These are phyloP conservation scores for Gymnopus androsaceus DNA, from an alignment of 1,284 basidiomycete genomes.

Conservation along the genomic window DNA sequence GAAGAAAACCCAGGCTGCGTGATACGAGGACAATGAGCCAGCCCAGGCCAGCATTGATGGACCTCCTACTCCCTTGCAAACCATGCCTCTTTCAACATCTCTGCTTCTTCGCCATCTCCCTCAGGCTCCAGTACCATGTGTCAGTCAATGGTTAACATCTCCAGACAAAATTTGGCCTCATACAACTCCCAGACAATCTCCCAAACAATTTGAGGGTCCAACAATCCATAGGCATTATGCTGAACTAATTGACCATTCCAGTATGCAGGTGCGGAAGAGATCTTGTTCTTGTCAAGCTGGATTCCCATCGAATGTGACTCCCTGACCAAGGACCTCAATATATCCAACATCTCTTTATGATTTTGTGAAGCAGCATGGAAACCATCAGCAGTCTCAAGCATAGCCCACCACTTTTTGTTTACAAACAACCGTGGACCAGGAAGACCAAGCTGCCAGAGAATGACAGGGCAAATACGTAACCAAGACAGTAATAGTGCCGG, in stretches of 20 bases:
- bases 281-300: neutral
- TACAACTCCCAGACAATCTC: conserved; percentile 1
- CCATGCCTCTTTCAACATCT: neutral
- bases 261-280: neutral
- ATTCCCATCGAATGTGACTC: neutral
- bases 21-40: neutral
- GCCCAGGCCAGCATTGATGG: neutral
- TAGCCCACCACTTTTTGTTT: neutral
- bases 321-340: neutral
- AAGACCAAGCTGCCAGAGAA: neutral
- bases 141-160: neutral
- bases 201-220: neutral
- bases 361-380: neutral
- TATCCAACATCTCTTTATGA: neutral
- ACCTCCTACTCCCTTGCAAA: neutral
- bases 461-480: neutral
- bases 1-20: neutral
- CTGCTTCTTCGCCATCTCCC: neutral
- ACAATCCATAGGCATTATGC: neutral
- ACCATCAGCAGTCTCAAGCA: neutral
- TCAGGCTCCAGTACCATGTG: neutral
- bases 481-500: neutral
- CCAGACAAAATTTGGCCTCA: neutral
- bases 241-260: neutral
- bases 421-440: too few species aligned